Evolutionary conservation across 495 filamentous ascomycete species (phyloP).

Genomic region (Talaromyces nanjingensis): DNA sequence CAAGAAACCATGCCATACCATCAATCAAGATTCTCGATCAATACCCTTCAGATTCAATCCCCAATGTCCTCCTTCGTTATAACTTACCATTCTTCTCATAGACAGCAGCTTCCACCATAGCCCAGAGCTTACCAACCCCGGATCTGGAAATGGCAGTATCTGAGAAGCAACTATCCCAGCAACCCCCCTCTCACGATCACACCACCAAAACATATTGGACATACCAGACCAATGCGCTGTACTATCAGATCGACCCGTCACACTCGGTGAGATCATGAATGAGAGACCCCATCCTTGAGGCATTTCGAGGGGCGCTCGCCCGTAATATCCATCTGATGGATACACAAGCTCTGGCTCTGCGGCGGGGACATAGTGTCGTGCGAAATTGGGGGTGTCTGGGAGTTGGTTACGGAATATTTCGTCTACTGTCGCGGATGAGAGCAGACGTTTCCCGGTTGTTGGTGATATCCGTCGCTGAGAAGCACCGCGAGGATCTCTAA

Average conservation of each 20-base stretch:
- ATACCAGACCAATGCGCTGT: constrained; percentile 49
- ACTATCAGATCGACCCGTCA: constrained; percentile 38
- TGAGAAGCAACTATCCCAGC: constrained; percentile 47
- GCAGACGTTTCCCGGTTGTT: constrained; percentile 36
- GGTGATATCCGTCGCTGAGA: constrained; percentile 46
- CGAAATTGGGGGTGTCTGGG: constrained; percentile 42
- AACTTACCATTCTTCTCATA: constrained; percentile 15
- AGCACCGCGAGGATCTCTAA: constrained; percentile 38
- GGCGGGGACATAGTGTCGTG: constrained; percentile 27
- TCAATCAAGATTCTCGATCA: neutral
- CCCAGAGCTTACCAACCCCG: constrained; percentile 32
- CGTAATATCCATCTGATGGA: neutral
- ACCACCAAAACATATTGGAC: constrained; percentile 52
- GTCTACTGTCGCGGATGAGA: constrained; percentile 43
- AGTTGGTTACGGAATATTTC: constrained; percentile 53
- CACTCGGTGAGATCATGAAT: constrained; percentile 7
- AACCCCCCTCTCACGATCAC: constrained; percentile 47
- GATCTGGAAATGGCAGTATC: constrained; percentile 46
- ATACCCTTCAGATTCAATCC: neutral
- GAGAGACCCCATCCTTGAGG: constrained; percentile 9
- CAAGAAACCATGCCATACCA: too few species aligned
- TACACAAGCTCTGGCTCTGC: constrained; percentile 11
- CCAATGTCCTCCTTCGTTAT: neutral
- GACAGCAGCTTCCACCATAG: constrained; percentile 25
- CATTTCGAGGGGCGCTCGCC: neutral